Percentiles rank a stretch among this genome's conserved stretches.
Evolutionary conservation across 2,329 filamentous ascomycete species (phyloP).

Genomic region (Immersiporthe knoxdaviesiana): DNA sequence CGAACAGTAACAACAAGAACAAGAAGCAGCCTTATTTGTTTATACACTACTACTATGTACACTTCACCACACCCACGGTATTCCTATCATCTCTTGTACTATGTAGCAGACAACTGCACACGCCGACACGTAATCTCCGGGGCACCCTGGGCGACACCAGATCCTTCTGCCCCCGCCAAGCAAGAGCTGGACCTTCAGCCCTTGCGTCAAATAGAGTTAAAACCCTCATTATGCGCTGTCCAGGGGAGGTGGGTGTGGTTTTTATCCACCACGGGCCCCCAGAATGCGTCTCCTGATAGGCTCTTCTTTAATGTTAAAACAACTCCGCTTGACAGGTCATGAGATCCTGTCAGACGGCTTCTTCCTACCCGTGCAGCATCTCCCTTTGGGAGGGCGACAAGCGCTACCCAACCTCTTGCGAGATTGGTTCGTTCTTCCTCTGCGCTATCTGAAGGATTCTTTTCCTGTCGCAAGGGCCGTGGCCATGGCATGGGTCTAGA

Average conservation of each 20-base stretch:
- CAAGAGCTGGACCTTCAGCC: not conserved
- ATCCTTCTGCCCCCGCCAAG: not conserved
- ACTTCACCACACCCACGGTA: not conserved
- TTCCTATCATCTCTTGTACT: no score
- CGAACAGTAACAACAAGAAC: no score
- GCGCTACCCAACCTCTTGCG: not conserved
- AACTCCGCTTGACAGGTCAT: not conserved
- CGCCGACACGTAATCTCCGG: not conserved
- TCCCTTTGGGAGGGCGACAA: not conserved
- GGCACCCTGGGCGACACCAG: not conserved
- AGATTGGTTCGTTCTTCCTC: not conserved
- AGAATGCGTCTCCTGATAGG: not conserved
- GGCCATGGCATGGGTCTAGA: not conserved
- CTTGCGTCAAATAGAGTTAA: not conserved
- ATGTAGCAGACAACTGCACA: no score
- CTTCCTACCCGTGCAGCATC: not conserved
- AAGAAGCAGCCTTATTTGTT: not conserved
- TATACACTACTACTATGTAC: no score
- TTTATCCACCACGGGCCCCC: not conserved
- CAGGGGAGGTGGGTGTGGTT: not conserved
- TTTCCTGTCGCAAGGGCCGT: not conserved
- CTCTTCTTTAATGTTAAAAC: not conserved
- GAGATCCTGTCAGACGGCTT: not conserved
- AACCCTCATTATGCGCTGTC: not conserved
- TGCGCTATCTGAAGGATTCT: no score